Evolutionary conservation across 2,329 filamentous ascomycete species (phyloP), one percentile per base, ranked within the genome.

Genomic region (Botrytis tulipae): DNA sequence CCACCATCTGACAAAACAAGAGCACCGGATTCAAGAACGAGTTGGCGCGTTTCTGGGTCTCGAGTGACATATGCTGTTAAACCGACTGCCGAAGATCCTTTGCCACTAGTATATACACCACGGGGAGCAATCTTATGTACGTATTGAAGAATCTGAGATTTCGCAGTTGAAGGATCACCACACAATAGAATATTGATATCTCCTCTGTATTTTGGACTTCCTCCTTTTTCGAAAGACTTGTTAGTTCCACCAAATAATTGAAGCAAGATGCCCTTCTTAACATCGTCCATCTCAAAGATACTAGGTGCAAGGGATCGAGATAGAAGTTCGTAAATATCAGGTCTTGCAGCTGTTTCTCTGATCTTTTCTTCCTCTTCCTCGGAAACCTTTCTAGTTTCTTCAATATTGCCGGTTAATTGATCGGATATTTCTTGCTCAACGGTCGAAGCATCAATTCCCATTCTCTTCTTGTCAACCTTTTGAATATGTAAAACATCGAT

Each of bases 241-340:
- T 99, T 99, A 48, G 96, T 97, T 73, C 96, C 96, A 54, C 96
- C 95, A 81, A 99, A 99, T 59, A 99, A 89, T 80, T 99, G 96
- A 6, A 99, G 90, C 18, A 99, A 86, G 75, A 99, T 98, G 18
- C 96, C 96, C 84, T 99, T 99, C 87, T 99, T 99, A 66, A 98
- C 94, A 80, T 99, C 96, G 78, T 99, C 96, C 91, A 97, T 93
- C 83, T 99, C 96, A 84, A 97, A 98, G 80, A 99, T 92, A 74
- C 95, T 98, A 22, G 96, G 96, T 3, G 96, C 96, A 42, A 99
- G 86, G 1, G 95, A 98, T 54, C 95, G 90, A 29, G 96, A 89
- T 6, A 99, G 89, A 37, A 99, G 88, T 35, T 99, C 95, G 82
- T 99, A 99, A 71, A 99, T 91, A 82, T 99, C 96, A 1, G 91